Base-by-base conservation (phyloP, 148 eudicot species). In the Camellia sinensis region DNA sequence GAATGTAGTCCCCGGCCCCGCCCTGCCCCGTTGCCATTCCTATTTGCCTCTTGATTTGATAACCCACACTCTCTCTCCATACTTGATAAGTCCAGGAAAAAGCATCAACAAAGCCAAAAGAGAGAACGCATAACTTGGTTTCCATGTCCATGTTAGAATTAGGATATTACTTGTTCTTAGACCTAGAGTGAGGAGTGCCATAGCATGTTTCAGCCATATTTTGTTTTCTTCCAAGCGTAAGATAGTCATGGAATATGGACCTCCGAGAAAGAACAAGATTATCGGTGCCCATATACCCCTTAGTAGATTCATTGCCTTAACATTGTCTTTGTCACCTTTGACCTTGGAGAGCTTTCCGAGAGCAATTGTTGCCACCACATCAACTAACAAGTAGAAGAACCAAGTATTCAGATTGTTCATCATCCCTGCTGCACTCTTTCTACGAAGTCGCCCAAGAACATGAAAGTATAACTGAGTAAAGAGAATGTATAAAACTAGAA, bases 341-440 rank as follows among this genome's bases (percentile, higher is more conserved):
- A 73, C 18, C 45, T 73, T 73, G 63, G 76, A 73, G 64, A 73
- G 76, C 76, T 73, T 73, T 56, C 76, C 76, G 11, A 73, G 76
- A 56, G 76, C 76, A 29, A 73, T 73, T 13, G 48, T 40, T 73
- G 76, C 76, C 22, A 73, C 7, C 76, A 73, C 54, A 37, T 73
- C 76, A 13, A 64, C 44, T 5, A 73, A 73, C 18, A 73, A 14
- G 46, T 73, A 73, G 19, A 73, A 46, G 3, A 56, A 73, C 64
- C 46, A 73, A 37, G 13, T 45, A 10, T 15, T 54, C 48, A 37
- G 10, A 37, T 14, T 7, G 46, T 14, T 15, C 63, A 37, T 6
- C 48, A 14, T 54, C 13, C 2, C 2, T 1, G 62, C 29, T 13
- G 3, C 14, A 3, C 43, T 73, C 63, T 7, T 56, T 37, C 64